These are phyloP conservation scores for Maudiozyma bulderi DNA, from an alignment of 805 yeast genomes.

Conservation along the genomic window DNA sequence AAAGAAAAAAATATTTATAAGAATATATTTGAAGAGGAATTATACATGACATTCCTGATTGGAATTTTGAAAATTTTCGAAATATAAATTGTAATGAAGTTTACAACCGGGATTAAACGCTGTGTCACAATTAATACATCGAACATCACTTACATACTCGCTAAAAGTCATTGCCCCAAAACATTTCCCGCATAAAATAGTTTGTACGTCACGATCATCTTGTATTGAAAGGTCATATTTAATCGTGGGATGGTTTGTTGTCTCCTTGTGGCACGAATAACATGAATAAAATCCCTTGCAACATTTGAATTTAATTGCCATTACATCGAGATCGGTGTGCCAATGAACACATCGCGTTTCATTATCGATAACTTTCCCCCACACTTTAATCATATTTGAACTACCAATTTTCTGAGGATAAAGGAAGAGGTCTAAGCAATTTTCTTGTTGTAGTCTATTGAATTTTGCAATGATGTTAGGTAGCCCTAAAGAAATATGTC, in stretches of 20 bases:
- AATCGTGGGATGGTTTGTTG: constrained; percentile 9
- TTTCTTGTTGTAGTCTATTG: no score
- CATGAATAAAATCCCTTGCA: constrained; percentile 26
- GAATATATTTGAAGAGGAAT: background rate
- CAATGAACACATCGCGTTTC: constrained; percentile 28
- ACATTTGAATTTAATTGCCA: constrained; percentile 27
- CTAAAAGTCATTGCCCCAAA: constrained; percentile 19
- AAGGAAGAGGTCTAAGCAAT: no score
- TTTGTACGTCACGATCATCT: constrained; percentile 2
- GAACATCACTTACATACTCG: constrained; percentile 10
- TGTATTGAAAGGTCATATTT: constrained; percentile 9
- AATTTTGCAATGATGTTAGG: no score
- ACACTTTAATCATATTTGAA: background rate
- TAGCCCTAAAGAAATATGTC: no score
- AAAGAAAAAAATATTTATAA: constrained; percentile 3
- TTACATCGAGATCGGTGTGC: constrained; percentile 23
- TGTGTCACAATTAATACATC: constrained; percentile 19
- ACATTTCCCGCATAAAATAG: constrained; percentile 27
- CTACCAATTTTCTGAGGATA: no score
- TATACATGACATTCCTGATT: background rate
- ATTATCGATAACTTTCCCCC: constrained; percentile 20
- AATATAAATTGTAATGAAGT: constrained; percentile 25
- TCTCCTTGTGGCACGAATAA: constrained; percentile 21
- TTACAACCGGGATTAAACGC: constrained; percentile 27
- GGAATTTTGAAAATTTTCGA: constrained; percentile 6